Evolutionary conservation across 1,139 yeast genomes (phyloP).

Genomic region (Magnusiomyces sp.): DNA sequence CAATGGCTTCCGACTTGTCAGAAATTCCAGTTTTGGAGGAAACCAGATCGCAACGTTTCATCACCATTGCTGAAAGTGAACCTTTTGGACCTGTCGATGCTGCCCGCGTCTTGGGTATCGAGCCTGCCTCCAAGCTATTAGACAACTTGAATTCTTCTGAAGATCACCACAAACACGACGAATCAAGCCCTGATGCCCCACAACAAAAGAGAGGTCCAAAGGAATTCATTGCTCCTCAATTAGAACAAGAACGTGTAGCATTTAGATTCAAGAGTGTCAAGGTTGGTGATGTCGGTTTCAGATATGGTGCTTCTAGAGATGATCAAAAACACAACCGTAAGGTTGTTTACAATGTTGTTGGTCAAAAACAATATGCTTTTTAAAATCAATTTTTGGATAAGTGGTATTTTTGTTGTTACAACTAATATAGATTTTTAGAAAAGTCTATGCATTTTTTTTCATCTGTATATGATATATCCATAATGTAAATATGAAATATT

Average conservation of each 20-base stretch:
- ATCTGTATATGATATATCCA: too few relatives aligned
- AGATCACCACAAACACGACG: conserved; percentile 36
- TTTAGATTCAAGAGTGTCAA: conserved; percentile 70
- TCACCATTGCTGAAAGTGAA: conserved; percentile 87
- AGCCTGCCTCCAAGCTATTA: conserved; percentile 75
- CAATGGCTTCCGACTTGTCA: conserved; percentile 38
- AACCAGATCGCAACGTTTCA: conserved; percentile 73
- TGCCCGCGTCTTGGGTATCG: conserved; percentile 72
- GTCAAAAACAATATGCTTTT: conserved; percentile 40
- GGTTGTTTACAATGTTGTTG: conserved; percentile 65
- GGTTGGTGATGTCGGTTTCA: conserved; percentile 78
- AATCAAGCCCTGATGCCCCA: too few relatives aligned
- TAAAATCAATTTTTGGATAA: too few relatives aligned
- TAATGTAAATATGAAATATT: neutral
- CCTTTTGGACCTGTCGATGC: conserved; percentile 98
- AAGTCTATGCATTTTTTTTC: too few relatives aligned
- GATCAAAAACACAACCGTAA: conserved; percentile 82
- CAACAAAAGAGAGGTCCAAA: conserved; percentile 10
- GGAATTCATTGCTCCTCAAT: conserved; percentile 24
- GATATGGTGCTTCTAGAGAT: conserved; percentile 87
- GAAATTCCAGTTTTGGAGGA: conserved; percentile 90
- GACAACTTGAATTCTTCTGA: conserved; percentile 54
- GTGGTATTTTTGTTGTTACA: too few relatives aligned
- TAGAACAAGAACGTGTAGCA: conserved; percentile 39
- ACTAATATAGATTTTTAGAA: neutral